phyloP scores from a whole-genome alignment of 225 moss, liverwort and hornwort genomes.

The Marchantia polymorpha region DNA sequence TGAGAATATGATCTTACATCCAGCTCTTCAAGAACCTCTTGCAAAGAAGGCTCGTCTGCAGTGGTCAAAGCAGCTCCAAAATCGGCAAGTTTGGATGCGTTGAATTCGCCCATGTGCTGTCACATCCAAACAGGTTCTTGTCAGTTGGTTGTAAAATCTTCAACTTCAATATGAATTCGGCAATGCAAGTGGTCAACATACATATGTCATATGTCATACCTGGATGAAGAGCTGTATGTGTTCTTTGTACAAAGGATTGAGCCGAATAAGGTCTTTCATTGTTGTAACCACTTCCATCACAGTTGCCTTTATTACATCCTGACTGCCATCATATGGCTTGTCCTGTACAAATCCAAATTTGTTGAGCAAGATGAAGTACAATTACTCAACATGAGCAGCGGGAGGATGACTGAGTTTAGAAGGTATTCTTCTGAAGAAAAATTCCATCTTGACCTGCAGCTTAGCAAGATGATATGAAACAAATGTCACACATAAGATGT shows the following conservation, averaged over 20 bases:
- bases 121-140: conserved; percentile 4
- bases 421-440: too few relatives aligned
- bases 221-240: conserved; percentile 95
- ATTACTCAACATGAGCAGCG: too few relatives aligned
- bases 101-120: conserved; percentile 96
- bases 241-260: conserved; percentile 90
- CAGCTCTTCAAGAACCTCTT: conserved; percentile 95
- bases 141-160: background rate
- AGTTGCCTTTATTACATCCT: conserved; percentile 92
- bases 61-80: conserved; percentile 95
- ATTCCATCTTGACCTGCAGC: too few relatives aligned
- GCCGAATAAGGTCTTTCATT: conserved; percentile 94
- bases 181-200: too few relatives aligned
- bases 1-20: conserved; percentile 49
- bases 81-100: conserved; percentile 90
- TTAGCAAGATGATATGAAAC: too few relatives aligned
- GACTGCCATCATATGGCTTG: conserved; percentile 83
- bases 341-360: conserved; percentile 49
- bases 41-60: conserved; percentile 85
- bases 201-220: conserved; percentile 33
- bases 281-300: conserved; percentile 92
- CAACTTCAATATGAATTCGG: background rate
- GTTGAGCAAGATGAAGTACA: too few relatives aligned
- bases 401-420: too few relatives aligned
- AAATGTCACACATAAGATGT: too few relatives aligned